Evolutionary conservation across 2,329 filamentous ascomycete species (phyloP), one percentile per base, ranked within the genome.

Genomic region (Fusarium clavum): DNA sequence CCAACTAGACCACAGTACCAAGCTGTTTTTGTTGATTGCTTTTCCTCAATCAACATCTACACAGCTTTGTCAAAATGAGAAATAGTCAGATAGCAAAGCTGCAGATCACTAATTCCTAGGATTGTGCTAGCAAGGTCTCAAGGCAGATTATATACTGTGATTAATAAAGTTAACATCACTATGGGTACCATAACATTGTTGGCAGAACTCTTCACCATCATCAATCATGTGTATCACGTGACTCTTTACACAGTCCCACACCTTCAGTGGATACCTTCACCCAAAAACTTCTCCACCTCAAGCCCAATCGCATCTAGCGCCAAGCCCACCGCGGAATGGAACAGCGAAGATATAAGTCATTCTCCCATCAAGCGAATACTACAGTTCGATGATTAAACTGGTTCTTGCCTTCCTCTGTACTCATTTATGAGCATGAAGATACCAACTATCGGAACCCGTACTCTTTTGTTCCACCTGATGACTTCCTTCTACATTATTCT

Each of bases 11-110:
- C 34, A 38, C 34, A 38, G 34, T 38, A 38, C 34, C 34, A 38
- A 38, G 34, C 34, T 34, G 32, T 18, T 34, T 18, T 34, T 34
- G 32, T 10, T 34, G 14, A 9, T 9, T 4, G 14, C 1, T 8
- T 0, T 8, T 5, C 1, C 20, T 16, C 30, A 8, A 32, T 32
- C 5, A 8, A 4, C 1, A 7, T 1, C 13, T 32, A 20, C 20
- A 20, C 20, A 20, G 20, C 3, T 20, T 20, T 20, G 20, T 20
- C 20, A 3, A 3, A 3, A 5, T 9, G 14, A 9, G 14, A 16
- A 14, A 32, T 32, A 16, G 14, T 32, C 8, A 32, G 8, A 32
- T 16, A 16, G 14, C 0, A 1, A 16, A 34, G 8, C 8, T 18
- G 32, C 8, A 34, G 8, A 18, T 18, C 16, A 18, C 32, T 16